A percentile compares a stretch with the other conserved stretches of the same genome.
Evolutionary conservation across 495 filamentous ascomycete species (phyloP).

Genomic region (Clavariopsis aquatica): DNA sequence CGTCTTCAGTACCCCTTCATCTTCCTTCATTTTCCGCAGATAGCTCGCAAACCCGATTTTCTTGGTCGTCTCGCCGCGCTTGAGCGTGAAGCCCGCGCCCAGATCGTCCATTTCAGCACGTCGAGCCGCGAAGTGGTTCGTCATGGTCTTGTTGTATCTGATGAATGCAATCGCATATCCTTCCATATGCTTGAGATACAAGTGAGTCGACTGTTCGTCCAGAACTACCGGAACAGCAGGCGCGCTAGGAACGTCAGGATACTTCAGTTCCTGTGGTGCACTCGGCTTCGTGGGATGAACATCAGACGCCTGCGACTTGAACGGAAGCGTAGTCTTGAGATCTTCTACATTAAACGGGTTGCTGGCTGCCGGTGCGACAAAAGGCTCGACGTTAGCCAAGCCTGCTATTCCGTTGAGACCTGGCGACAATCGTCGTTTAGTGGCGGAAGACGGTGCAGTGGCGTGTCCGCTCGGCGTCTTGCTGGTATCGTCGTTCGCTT

Average conservation of each 20-base stretch:
- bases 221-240: constrained; percentile 49
- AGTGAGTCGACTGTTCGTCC: constrained; percentile 49
- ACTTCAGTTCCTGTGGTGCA: constrained; percentile 49
- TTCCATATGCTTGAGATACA: constrained; percentile 64
- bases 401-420: constrained; percentile 20
- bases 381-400: constrained; percentile 57
- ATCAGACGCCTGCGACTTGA: constrained; percentile 63
- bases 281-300: constrained; percentile 48
- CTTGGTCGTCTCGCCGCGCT: constrained; percentile 52
- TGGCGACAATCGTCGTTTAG: not conserved
- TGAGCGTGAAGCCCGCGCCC: constrained; percentile 56
- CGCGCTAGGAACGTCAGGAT: constrained; percentile 65
- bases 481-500: not conserved
- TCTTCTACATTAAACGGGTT: constrained; percentile 65
- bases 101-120: constrained; percentile 46
- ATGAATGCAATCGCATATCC: constrained; percentile 72
- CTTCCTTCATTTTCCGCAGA: constrained; percentile 61
- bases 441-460: constrained; percentile 3
- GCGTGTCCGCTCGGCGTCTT: not conserved
- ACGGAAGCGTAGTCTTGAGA: constrained; percentile 68
- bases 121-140: constrained; percentile 66
- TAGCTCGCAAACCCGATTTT: constrained; percentile 61
- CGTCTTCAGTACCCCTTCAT: constrained; percentile 60
- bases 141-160: constrained; percentile 63
- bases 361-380: constrained; percentile 51